Percentiles rank a stretch among this genome's conserved stretches.
These are phyloP conservation scores for Torulaspora gathmanii DNA, from an alignment of 805 yeast species.

Conservation along the genomic window DNA sequence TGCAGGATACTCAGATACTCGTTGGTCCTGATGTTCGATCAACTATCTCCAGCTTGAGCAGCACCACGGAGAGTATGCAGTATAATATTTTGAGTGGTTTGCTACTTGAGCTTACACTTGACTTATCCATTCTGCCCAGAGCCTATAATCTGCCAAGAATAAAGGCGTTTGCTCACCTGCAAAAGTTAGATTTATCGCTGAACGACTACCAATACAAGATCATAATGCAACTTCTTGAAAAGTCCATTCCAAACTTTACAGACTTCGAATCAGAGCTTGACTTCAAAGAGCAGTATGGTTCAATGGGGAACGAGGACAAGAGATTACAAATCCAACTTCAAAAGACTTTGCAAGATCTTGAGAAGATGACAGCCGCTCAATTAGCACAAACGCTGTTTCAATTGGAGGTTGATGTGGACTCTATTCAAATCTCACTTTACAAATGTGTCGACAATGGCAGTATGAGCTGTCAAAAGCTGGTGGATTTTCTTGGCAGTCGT, in stretches of 20 bases:
- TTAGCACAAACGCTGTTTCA: constrained; percentile 63
- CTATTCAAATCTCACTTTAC: constrained; percentile 55
- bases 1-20: constrained; percentile 83
- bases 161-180: constrained; percentile 71
- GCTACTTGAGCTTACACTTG: constrained; percentile 67
- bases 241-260: constrained; percentile 50
- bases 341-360: constrained; percentile 28
- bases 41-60: constrained; percentile 68
- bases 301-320: constrained; percentile 15
- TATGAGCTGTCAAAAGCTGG: constrained; percentile 59
- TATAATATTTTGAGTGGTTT: constrained; percentile 71
- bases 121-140: constrained; percentile 79
- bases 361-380: constrained; percentile 42
- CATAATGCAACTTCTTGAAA: constrained; percentile 70
- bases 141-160: constrained; percentile 69
- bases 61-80: constrained; percentile 33
- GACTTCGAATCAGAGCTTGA: constrained; percentile 34
- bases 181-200: constrained; percentile 62
- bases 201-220: constrained; percentile 90
- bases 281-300: constrained; percentile 5
- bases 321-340: constrained; percentile 28
- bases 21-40: constrained; percentile 79
- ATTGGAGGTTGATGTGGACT: constrained; percentile 62
- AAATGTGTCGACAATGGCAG: constrained; percentile 63
- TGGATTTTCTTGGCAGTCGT: constrained; percentile 66